phyloP scores from a whole-genome alignment of 768 basidiomycete genomes.

The Auriculariales sp. region DNA sequence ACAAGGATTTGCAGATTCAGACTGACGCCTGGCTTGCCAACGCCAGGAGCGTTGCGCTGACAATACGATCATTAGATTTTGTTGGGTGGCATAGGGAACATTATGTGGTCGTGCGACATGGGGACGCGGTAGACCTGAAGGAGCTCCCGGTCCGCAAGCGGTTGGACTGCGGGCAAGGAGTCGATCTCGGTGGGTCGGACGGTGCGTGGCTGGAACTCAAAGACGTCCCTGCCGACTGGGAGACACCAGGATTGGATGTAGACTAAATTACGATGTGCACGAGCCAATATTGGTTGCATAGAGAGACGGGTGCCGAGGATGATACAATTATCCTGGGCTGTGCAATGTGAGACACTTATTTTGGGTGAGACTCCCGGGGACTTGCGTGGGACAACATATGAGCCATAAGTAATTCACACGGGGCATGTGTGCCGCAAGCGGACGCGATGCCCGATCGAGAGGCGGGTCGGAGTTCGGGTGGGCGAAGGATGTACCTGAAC shows the following conservation, averaged over 20 bases:
- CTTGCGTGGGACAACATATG: too few relatives aligned
- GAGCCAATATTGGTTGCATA: background rate
- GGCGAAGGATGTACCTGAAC: too few relatives aligned
- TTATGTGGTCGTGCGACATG: constrained; percentile 40
- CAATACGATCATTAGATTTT: constrained; percentile 42
- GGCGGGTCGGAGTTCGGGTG: too few relatives aligned
- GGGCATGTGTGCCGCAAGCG: too few relatives aligned
- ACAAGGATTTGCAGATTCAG: constrained; percentile 43
- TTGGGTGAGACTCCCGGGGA: too few relatives aligned
- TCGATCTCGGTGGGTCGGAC: constrained; percentile 48
- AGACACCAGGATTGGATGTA: constrained; percentile 35
- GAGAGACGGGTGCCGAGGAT: too few relatives aligned
- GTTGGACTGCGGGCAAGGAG: constrained; percentile 50
- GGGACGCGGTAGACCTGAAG: constrained; percentile 28
- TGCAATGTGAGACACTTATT: background rate
- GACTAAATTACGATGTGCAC: background rate
- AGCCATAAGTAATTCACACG: too few relatives aligned
- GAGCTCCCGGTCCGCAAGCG: constrained; percentile 43
- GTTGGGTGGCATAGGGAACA: constrained; percentile 64
- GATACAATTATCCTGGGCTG: background rate
- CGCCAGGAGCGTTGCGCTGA: constrained; percentile 34
- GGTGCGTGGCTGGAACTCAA: constrained; percentile 55
- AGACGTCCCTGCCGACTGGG: constrained; percentile 66
- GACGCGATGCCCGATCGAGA: too few relatives aligned
- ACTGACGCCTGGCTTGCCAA: constrained; percentile 39